Conservation (phyloP, 176 grass and related monocot genomes). For the Microstegium vimineum region DNA sequence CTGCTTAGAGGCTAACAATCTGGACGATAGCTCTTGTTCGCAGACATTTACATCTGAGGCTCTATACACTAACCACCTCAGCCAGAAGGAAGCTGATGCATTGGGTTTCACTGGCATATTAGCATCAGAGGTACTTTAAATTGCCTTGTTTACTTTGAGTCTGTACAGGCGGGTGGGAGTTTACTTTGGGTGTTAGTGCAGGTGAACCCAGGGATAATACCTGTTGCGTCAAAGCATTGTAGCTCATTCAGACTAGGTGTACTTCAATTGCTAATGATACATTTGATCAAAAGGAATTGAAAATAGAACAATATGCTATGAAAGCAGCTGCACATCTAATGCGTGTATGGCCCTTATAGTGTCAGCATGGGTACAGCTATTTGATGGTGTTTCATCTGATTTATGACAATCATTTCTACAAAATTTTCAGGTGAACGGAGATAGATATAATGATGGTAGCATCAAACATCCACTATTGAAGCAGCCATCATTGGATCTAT, state of each 20-base stretch:
- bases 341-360: not conserved
- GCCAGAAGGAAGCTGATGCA: constrained; percentile 38
- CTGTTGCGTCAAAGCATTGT: not conserved
- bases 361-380: not conserved
- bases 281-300: not conserved
- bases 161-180: not conserved
- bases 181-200: constrained; percentile 4
- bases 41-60: constrained; percentile 51
- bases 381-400: not conserved
- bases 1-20: constrained; percentile 24
- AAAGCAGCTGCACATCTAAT: constrained; percentile 15
- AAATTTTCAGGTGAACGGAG: constrained; percentile 36
- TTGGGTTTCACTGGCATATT: constrained; percentile 39
- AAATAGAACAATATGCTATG: constrained; percentile 6
- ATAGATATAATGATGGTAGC: constrained; percentile 31
- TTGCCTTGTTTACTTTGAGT: constrained; percentile 9
- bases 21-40: constrained; percentile 31
- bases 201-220: not conserved
- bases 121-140: constrained; percentile 47
- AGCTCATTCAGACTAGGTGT: not conserved
- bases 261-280: not conserved
- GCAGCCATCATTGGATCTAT: constrained; percentile 50
- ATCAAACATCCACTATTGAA: constrained; percentile 39
- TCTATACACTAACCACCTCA: constrained; percentile 45
- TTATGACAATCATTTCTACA: constrained; percentile 11